Percentiles rank a stretch among this genome's conserved stretches.
These are phyloP conservation scores for Aspergillus hiratsukae DNA, from an alignment of 2,329 filamentous ascomycete species.

Conservation along the genomic window DNA sequence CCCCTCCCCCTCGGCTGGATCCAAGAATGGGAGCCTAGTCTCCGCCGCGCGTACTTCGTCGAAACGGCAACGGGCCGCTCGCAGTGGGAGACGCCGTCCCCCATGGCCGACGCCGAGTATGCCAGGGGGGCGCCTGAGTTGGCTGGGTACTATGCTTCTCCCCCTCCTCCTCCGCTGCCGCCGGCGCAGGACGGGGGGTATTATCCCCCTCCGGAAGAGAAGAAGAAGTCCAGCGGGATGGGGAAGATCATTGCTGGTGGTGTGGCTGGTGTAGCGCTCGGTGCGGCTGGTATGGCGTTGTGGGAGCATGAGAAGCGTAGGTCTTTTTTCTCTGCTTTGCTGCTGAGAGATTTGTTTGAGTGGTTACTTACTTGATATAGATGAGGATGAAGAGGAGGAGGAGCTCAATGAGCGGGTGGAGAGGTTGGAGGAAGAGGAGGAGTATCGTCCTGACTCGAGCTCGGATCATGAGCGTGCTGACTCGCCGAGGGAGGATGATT, in stretches of 20 bases:
- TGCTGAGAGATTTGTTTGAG: background rate
- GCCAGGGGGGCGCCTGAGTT: conserved; percentile 20
- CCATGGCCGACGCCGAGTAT: conserved; percentile 29
- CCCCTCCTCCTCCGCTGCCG: conserved; percentile 15
- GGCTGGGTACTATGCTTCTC: conserved; percentile 17
- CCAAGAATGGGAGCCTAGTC: conserved; percentile 58
- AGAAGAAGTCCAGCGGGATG: conserved; percentile 43
- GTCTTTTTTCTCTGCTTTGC: conserved; percentile 19
- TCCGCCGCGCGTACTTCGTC: conserved; percentile 62
- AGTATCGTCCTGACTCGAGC: background rate
- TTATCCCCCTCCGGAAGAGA: conserved; percentile 16
- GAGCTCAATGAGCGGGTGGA: background rate
- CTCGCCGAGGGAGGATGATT: background rate
- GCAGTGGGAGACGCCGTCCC: conserved; percentile 64
- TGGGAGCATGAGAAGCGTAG: conserved; percentile 54
- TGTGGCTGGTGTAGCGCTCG: conserved; percentile 54
- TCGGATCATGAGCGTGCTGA: conserved; percentile 10
- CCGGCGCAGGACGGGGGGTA: conserved; percentile 7
- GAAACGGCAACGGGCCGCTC: conserved; percentile 58
- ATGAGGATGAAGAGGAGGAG: conserved; percentile 5
- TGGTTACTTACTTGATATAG: background rate
- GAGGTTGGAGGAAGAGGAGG: conserved; percentile 1
- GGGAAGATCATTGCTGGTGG: conserved; percentile 53
- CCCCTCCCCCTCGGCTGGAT: conserved; percentile 57
- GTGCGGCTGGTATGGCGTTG: conserved; percentile 55